A percentile compares a stretch with the other conserved stretches of the same genome.
phyloP scores from a whole-genome alignment of 2,329 filamentous ascomycete genomes.

The Neonectria punicea region DNA sequence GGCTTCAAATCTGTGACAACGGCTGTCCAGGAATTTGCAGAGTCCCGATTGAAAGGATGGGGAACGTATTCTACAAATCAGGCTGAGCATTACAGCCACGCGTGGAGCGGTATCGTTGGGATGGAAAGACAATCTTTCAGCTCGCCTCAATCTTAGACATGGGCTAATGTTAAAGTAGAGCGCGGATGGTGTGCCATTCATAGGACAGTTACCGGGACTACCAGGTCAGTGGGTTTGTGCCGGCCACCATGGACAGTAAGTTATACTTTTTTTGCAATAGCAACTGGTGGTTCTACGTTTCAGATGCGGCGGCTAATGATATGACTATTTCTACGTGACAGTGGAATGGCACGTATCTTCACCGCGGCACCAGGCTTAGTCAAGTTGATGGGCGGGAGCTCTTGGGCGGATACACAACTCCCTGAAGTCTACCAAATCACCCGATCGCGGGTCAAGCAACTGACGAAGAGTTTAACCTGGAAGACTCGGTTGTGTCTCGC shows the following conservation, averaged over 20 bases:
- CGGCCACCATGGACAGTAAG: constrained; percentile 29
- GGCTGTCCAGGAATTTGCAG: constrained; percentile 20
- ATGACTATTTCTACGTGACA: not conserved
- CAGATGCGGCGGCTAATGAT: not conserved
- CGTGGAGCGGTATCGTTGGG: constrained; percentile 24
- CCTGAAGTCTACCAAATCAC: constrained; percentile 25
- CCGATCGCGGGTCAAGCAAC: not conserved
- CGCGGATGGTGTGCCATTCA: constrained; percentile 23
- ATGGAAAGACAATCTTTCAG: not conserved
- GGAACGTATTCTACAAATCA: not conserved
- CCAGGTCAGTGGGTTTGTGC: constrained; percentile 28
- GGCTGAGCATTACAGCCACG: not conserved
- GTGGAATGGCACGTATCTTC: constrained; percentile 29
- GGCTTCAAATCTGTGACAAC: constrained; percentile 18
- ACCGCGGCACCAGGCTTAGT: constrained; percentile 25
- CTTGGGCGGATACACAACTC: constrained; percentile 21
- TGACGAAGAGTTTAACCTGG: not conserved
- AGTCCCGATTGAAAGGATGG: constrained; percentile 20
- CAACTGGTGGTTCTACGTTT: not conserved
- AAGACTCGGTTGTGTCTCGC: not conserved
- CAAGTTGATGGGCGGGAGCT: constrained; percentile 22
- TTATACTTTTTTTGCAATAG: not conserved
- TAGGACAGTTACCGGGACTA: constrained; percentile 22
- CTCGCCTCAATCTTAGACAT: not conserved
- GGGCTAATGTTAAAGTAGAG: constrained; percentile 7